Conservation (phyloP, 345 rosid genomes). For the Chamaenerion angustifolium region DNA sequence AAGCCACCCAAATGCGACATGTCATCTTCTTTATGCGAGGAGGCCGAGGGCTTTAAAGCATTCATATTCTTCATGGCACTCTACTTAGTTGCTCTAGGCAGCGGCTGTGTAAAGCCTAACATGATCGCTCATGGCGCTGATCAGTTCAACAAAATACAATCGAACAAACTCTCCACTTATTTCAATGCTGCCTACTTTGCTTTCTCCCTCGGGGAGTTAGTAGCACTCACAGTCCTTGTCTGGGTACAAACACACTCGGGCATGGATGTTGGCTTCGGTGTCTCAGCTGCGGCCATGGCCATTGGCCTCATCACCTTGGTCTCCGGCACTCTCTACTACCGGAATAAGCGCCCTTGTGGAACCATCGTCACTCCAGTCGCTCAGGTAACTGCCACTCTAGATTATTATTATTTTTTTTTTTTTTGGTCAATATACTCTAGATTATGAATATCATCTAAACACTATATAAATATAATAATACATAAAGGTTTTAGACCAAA, state of each 20-base stretch:
- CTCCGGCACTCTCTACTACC: constrained; percentile 59
- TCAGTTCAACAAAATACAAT: constrained; percentile 44
- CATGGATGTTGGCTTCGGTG: constrained; percentile 91
- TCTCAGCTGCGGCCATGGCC: constrained; percentile 94
- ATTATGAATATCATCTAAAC: too few relatives aligned
- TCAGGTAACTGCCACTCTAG: too few relatives aligned
- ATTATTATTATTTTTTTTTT: too few relatives aligned
- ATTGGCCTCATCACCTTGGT: constrained; percentile 68
- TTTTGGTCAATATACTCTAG: too few relatives aligned
- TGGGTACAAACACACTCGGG: constrained; percentile 98
- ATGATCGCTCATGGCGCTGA: constrained; percentile 98
- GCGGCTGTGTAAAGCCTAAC: constrained; percentile 97
- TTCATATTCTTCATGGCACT: constrained; percentile 64
- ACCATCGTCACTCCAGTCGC: constrained; percentile 73
- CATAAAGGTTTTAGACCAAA: too few relatives aligned
- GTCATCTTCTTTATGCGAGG: constrained; percentile 25
- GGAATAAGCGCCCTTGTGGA: constrained; percentile 76
- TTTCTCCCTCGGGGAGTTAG: constrained; percentile 77
- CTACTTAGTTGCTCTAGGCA: constrained; percentile 83
- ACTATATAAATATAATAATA: too few relatives aligned
- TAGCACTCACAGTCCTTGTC: constrained; percentile 75
- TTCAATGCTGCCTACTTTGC: constrained; percentile 91
- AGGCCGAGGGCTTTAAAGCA: constrained; percentile 73
- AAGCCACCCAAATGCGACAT: constrained; percentile 80
- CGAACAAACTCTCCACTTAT: constrained; percentile 73